Conservation (phyloP, 345 rosid species). For the Hibiscus trionum region DNA sequence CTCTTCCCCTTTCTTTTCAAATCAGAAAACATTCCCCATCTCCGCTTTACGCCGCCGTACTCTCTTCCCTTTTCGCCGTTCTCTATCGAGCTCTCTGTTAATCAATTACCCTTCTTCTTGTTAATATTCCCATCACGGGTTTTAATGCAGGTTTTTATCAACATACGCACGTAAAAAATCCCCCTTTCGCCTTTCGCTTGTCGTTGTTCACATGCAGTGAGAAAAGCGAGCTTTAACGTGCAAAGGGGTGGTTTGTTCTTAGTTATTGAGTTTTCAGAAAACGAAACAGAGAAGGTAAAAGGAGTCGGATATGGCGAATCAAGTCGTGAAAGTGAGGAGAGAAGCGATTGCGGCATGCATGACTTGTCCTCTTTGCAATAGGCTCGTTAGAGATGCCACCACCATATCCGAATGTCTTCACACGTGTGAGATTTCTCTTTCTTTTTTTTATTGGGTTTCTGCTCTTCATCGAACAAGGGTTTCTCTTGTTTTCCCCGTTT, state of each 20-base stretch:
- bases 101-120: not conserved
- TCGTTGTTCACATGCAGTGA: conserved; percentile 35
- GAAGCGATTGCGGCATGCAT: conserved; percentile 65
- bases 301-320: conserved; percentile 34
- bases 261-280: not conserved
- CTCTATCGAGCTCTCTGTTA: not conserved
- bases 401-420: conserved; percentile 93
- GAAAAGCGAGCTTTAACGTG: conserved; percentile 16
- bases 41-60: not conserved
- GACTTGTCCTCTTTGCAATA: conserved; percentile 74
- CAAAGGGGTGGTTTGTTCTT: not conserved
- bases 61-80: not conserved
- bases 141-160: conserved; percentile 27
- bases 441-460: conserved; percentile 6
- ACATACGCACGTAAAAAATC: conserved; percentile 43
- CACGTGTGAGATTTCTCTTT: conserved; percentile 55
- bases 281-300: conserved; percentile 19
- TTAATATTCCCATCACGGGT: conserved; percentile 18
- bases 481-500: conserved; percentile 7
- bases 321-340: conserved; percentile 55
- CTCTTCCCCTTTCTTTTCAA: conserved; percentile 1
- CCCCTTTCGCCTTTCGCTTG: not conserved
- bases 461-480: conserved; percentile 18
- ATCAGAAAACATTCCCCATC: not conserved
- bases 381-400: conserved; percentile 75